Base-by-base conservation (phyloP, 2,329 filamentous ascomycete genomes). In the Aspergillus puulaauensis region DNA sequence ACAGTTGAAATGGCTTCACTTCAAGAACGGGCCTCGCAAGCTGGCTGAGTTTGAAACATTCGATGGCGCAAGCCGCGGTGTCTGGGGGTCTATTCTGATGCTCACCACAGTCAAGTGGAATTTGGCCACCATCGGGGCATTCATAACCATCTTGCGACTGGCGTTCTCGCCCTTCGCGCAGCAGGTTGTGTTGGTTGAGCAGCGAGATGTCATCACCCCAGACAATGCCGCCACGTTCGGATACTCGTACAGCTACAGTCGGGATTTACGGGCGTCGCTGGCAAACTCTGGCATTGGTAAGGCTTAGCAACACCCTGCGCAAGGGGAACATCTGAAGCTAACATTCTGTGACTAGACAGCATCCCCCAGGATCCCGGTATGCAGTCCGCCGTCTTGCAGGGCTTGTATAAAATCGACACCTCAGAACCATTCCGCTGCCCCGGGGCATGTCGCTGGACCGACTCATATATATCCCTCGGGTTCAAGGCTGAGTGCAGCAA, bases 1-100 rank as follows among this genome's bases (percentile, higher is more conserved):
- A 39, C 62, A 64, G 41, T 57, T 44, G 7, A 64, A 64, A 51
- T 64, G 62, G 62, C 52, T 62, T 31, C 33, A 64, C 24, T 62
- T 61, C 45, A 57, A 54, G 44, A 51, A 54, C n/a, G 47, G 49
- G 3, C 44, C 47, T 35, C 54, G 53, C 21, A 59, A 57, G 35
- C 56, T 64, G 15, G 43, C 54, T 14, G 50, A 64, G n/a, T 35
- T 64, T 6, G 56, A 64, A 55, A 59, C 23, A 40, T 59, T 62
- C 37, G 62, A 64, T 23, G 58, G 49, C 24, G 62, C 60, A 5
- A 64, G 62, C 54, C 60, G 60, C 6, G 60, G 62, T 11, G 23
- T 56, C 23, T 61, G 50, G 54, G 62, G 62, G 1, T 60, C 62
- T 44, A 44, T 64, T 7, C 41, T 37, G 5, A 14, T 54, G 17